Base-by-base conservation (phyloP, 208 protist species). In the Trypanosoma scelopori region DNA sequence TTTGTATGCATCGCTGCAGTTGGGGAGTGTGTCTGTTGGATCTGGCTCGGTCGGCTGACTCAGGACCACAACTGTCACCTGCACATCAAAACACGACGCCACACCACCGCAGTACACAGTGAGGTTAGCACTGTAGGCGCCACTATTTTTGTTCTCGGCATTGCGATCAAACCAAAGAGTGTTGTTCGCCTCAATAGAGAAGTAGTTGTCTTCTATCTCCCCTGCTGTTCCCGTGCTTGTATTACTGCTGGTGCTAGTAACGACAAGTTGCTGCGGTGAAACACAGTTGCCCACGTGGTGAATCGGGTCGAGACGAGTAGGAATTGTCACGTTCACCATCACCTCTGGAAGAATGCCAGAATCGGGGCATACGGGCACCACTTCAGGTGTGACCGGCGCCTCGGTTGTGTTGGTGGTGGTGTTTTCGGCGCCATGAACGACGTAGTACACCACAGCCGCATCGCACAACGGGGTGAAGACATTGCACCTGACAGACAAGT, bases 401-500 rank as follows among this genome's bases (percentile, higher is more conserved):
- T 71, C 63, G 39, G 46, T 52, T 35, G 51, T 45, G 37, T 43
- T 64, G 52, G 32, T 63, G 43, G 35, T 64, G 35, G 49, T 32
- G 27, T 61, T 64, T 12, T 49, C 30, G 12, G 61, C 52, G 0
- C 48, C 57, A 20, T 57, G n/a, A 3, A 92, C 67, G 28, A 65
- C 55, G 59, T 82, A 84, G 68, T 81, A 82, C 28, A 87, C 79
- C 11, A 43, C 32, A 13, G 74, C 65, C 30, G 30, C 69, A 5
- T 71, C 41, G 55, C 79, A 85, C 6, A 91, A 39, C 5, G 64
- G 35, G 0, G 69, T 86, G 58, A 76, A 68, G n/a, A 64, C 71
- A 71, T 82, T 72, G 62, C 84, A 93, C 51, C 62, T 47, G 22
- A 89, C 73, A 20, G 32, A 53, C 20, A 93, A 11, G 9, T 74